Evolutionary conservation across 2,329 filamentous ascomycete species (phyloP).

Genomic region (Alternaria alternata): DNA sequence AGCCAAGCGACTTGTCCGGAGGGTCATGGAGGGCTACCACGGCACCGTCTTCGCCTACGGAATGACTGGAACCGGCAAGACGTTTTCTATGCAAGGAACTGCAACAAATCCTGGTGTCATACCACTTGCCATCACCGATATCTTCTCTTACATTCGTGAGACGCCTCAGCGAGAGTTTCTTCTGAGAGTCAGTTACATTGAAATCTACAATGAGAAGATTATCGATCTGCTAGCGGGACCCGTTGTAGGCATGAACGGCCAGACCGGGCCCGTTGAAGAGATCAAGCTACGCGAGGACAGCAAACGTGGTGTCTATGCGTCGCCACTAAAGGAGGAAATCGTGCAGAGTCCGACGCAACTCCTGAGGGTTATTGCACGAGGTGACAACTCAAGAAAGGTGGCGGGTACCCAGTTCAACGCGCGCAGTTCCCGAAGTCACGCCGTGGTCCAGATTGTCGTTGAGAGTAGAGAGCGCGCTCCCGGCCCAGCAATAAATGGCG

Average conservation of each 20-base stretch:
- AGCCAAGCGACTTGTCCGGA: constrained; percentile 90
- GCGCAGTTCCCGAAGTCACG: constrained; percentile 95
- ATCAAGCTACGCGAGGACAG: constrained; percentile 97
- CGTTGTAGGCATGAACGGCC: constrained; percentile 61
- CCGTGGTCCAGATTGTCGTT: constrained; percentile 97
- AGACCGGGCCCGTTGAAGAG: constrained; percentile 74
- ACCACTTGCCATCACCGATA: constrained; percentile 95
- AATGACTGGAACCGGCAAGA: constrained; percentile 99
- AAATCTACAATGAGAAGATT: constrained; percentile 99
- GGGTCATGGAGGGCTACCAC: constrained; percentile 99
- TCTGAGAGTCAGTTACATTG: constrained; percentile 93
- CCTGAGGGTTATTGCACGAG: constrained; percentile 90
- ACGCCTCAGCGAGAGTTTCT: constrained; percentile 94
- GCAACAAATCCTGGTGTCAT: constrained; percentile 96
- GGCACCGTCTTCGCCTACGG: constrained; percentile 98
- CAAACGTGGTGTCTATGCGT: constrained; percentile 96
- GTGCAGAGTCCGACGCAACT: constrained; percentile 97
- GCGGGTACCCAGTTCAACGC: constrained; percentile 97
- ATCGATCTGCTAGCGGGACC: constrained; percentile 88
- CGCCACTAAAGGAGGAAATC: constrained; percentile 95
- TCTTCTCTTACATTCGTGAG: constrained; percentile 98
- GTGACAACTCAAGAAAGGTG: constrained; percentile 87
- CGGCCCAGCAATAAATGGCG: constrained; percentile 53
- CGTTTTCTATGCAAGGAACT: constrained; percentile 99
- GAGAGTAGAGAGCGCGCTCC: constrained; percentile 90